A percentile compares a stretch with the other conserved stretches of the same genome.
phyloP scores from a whole-genome alignment of 352 stramenopile genomes.

The Blastocystis sp. region DNA sequence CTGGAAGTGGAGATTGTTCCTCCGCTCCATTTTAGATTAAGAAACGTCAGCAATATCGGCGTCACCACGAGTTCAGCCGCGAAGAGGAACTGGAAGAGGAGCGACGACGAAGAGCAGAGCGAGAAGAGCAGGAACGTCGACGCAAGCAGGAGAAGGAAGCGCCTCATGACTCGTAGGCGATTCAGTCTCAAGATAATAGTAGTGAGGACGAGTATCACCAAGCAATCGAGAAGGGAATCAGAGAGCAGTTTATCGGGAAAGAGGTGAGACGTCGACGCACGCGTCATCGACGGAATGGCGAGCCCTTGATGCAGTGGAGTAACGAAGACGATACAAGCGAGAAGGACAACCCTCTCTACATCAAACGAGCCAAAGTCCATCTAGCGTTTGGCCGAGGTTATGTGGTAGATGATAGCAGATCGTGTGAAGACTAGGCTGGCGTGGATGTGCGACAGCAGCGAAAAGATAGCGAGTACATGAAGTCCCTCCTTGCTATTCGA shows the following conservation, averaged over 20 bases:
- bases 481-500: neutral
- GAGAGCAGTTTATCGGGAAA: constrained; percentile 83
- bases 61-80: neutral
- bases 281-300: constrained; percentile 72
- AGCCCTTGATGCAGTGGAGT: constrained; percentile 86
- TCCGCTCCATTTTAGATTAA: neutral
- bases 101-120: constrained; percentile 67
- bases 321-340: constrained; percentile 79
- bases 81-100: constrained; percentile 55
- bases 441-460: constrained; percentile 85
- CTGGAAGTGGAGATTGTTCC: neutral
- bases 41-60: neutral
- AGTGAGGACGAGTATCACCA: constrained; percentile 32
- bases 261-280: constrained; percentile 80
- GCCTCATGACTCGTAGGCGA: neutral
- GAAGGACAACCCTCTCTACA: constrained; percentile 83
- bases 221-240: constrained; percentile 66
- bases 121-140: constrained; percentile 46
- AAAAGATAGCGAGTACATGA: constrained; percentile 67
- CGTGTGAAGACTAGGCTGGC: constrained; percentile 66
- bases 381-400: constrained; percentile 82
- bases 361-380: constrained; percentile 78
- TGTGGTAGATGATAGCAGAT: constrained; percentile 65
- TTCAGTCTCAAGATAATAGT: neutral
- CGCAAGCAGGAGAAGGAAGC: constrained; percentile 68